These are phyloP conservation scores for Arthonia radiata DNA, from an alignment of 495 filamentous ascomycete species.

Conservation along the genomic window DNA sequence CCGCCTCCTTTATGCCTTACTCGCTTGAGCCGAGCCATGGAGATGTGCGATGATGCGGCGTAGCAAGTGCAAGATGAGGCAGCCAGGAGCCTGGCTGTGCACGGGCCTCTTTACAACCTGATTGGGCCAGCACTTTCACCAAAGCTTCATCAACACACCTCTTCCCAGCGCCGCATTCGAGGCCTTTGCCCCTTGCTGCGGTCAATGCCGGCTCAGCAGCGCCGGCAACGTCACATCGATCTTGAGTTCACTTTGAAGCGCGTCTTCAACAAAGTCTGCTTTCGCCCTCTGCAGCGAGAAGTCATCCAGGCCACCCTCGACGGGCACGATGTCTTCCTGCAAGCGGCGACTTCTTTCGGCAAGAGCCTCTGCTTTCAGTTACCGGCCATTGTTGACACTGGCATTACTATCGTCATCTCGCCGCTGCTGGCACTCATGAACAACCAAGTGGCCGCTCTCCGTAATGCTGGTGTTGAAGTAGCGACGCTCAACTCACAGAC, in stretches of 20 bases:
- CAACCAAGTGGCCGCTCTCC: slow-evolving; percentile 72
- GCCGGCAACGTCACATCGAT: too few species aligned
- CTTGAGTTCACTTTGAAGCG: slow-evolving; percentile 64
- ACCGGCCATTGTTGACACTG: slow-evolving; percentile 65
- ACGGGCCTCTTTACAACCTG: too few species aligned
- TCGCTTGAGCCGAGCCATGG: too few species aligned
- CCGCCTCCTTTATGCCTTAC: too few species aligned
- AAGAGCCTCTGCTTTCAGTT: slow-evolving; percentile 91
- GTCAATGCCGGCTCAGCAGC: too few species aligned
- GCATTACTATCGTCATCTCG: slow-evolving; percentile 79
- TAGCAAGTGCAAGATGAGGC: too few species aligned
- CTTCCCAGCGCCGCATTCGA: too few species aligned
- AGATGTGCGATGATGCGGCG: too few species aligned
- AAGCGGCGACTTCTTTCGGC: slow-evolving; percentile 89
- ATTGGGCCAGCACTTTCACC: too few species aligned
- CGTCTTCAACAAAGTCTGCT: slow-evolving; percentile 53
- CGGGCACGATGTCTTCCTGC: slow-evolving; percentile 77
- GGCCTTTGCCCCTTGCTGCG: too few species aligned
- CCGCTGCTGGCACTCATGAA: slow-evolving; percentile 83
- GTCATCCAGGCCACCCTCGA: slow-evolving; percentile 61
- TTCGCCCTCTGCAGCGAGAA: slow-evolving; percentile 64
- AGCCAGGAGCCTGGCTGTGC: too few species aligned
- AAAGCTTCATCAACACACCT: too few species aligned
- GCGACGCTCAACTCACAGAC: slow-evolving; percentile 73
- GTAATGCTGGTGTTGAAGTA: slow-evolving; percentile 47